Conservation (phyloP, 257 asterid species). For the Solanum sejunctum region DNA sequence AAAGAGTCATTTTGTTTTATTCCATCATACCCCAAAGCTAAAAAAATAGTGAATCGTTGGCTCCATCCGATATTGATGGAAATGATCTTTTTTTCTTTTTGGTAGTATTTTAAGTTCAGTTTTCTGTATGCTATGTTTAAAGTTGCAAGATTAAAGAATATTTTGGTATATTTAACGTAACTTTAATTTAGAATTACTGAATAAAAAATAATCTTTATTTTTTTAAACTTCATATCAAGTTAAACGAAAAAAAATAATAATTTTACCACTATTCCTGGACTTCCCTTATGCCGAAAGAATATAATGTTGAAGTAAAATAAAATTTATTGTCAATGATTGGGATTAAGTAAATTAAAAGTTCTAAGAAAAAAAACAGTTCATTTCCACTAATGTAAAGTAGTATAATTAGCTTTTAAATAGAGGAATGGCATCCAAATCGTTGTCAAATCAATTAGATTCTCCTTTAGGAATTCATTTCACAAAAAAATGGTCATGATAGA, state of each 20-base stretch:
- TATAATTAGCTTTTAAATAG: not conserved
- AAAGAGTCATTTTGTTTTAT: too few species aligned
- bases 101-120: too few species aligned
- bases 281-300: not conserved
- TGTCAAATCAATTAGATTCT: not conserved
- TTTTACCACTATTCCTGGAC: not conserved
- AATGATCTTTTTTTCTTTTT: too few species aligned
- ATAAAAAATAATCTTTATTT: too few species aligned
- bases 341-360: not conserved
- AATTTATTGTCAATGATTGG: not conserved
- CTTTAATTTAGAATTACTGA: too few species aligned
- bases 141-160: too few species aligned
- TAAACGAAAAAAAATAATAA: not conserved
- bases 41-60: too few species aligned
- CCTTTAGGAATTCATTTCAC: not conserved
- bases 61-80: too few species aligned
- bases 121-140: too few species aligned
- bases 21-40: too few species aligned
- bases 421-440: constrained; percentile 1
- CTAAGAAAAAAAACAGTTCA: not conserved
- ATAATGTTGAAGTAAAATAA: not conserved
- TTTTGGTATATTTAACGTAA: too few species aligned
- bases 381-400: not conserved
- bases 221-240: too few species aligned
- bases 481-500: not conserved